Evolutionary conservation across 108 stramenopile genomes (phyloP).

Genomic region (Pseudonitzschia delicatissima): DNA sequence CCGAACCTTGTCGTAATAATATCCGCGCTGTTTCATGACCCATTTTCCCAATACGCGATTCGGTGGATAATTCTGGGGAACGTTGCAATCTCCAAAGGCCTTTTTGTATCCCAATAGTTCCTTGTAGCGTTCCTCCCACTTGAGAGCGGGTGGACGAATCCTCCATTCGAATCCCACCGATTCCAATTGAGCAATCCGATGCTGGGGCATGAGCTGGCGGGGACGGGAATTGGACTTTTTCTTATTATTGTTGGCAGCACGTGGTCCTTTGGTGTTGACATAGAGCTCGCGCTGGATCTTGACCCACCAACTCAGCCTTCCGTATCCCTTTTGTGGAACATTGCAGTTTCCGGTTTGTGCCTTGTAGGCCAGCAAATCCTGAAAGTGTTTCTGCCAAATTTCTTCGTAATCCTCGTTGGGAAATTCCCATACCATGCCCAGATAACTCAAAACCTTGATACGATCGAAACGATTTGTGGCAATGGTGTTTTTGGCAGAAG

Average conservation of each 20-base stretch:
- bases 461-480: conserved; percentile 11
- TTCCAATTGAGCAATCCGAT: conserved; percentile 12
- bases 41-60: conserved; percentile 68
- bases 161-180: conserved; percentile 12
- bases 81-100: conserved; percentile 6
- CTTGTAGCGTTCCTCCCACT: conserved; percentile 21
- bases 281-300: conserved; percentile 18
- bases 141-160: conserved; percentile 10
- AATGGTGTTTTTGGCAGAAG: background rate
- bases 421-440: conserved; percentile 20
- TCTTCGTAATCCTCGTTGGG: conserved; percentile 18
- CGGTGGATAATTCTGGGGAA: conserved; percentile 41
- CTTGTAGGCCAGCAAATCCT: conserved; percentile 64
- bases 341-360: conserved; percentile 16
- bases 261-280: background rate
- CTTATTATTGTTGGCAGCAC: background rate
- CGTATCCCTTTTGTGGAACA: conserved; percentile 15
- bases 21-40: conserved; percentile 77
- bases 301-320: conserved; percentile 16
- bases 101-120: conserved; percentile 17
- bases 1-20: conserved; percentile 48
- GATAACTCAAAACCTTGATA: conserved; percentile 1
- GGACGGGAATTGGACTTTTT: background rate
- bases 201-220: conserved; percentile 5
- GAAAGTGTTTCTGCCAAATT: conserved; percentile 64